Evolutionary conservation across 1,284 basidiomycete genomes (phyloP).

Genomic region (Cryptococcus sp.): DNA sequence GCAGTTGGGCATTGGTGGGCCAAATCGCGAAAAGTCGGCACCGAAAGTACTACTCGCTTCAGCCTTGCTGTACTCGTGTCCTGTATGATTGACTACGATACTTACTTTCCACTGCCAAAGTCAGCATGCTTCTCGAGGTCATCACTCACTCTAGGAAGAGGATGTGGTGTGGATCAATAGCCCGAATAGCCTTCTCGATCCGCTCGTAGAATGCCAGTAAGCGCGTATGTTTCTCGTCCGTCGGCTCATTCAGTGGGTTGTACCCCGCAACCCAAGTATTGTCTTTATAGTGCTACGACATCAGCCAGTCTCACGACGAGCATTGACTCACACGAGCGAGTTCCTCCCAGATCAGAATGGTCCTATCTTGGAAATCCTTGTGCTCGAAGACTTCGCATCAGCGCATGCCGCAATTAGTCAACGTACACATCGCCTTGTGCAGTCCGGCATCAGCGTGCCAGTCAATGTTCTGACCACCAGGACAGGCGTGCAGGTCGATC

Average conservation of each 20-base stretch:
- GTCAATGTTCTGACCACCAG: conserved; percentile 51
- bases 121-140: background rate
- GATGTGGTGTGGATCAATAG: conserved; percentile 66
- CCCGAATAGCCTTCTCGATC: conserved; percentile 65
- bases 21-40: conserved; percentile 71
- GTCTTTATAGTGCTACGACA: conserved; percentile 60
- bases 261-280: conserved; percentile 67
- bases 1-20: conserved; percentile 62
- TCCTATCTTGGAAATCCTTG: conserved; percentile 73
- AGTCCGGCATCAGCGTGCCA: conserved; percentile 49
- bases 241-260: conserved; percentile 75
- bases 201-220: conserved; percentile 67
- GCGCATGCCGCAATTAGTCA: too few species aligned
- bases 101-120: background rate
- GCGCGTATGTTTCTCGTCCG: conserved; percentile 57
- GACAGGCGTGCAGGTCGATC: conserved; percentile 51
- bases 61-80: background rate
- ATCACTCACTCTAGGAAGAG: conserved; percentile 47
- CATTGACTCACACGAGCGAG: background rate
- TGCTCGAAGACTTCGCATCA: conserved; percentile 64
- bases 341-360: conserved; percentile 67
- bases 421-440: conserved; percentile 46
- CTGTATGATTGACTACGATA: too few species aligned
- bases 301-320: background rate
- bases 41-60: conserved; percentile 64